Evolutionary conservation across 176 grass and related monocot genomes (phyloP).

Genomic region (Tillandsia fasciculata): DNA sequence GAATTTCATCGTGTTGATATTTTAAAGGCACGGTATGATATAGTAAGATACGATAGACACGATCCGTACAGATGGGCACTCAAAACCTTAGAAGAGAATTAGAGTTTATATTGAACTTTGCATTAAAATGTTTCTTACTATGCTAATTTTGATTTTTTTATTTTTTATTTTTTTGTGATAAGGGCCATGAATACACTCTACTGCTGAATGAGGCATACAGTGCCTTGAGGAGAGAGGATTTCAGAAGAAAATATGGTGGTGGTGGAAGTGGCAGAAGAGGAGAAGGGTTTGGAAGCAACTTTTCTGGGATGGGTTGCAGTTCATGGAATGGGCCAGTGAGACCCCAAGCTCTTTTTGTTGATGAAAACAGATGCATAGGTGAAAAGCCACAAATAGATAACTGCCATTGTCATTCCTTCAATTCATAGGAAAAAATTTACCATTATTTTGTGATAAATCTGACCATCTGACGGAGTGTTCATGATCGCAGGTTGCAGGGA

Average conservation of each 20-base stretch:
- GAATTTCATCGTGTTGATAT: no score
- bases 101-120: neutral
- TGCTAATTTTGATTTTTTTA: neutral
- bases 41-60: no score
- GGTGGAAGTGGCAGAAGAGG: constrained; percentile 13
- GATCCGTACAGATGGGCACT: no score
- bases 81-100: neutral
- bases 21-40: no score
- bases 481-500: constrained; percentile 43
- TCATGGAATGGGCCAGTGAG: constrained; percentile 57
- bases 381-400: neutral
- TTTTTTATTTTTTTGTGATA: neutral
- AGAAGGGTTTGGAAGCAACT: constrained; percentile 10
- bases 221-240: constrained; percentile 23
- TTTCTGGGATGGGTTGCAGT: constrained; percentile 41
- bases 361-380: constrained; percentile 74
- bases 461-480: neutral
- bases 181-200: constrained; percentile 48
- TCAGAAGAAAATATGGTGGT: constrained; percentile 13
- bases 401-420: neutral
- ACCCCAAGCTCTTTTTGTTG: constrained; percentile 49
- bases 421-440: neutral
- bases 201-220: constrained; percentile 56
- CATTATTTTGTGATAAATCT: neutral
- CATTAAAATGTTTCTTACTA: no score